Base-by-base conservation (phyloP, 2,329 filamentous ascomycete species). In the Ambrosiella xylebori region DNA sequence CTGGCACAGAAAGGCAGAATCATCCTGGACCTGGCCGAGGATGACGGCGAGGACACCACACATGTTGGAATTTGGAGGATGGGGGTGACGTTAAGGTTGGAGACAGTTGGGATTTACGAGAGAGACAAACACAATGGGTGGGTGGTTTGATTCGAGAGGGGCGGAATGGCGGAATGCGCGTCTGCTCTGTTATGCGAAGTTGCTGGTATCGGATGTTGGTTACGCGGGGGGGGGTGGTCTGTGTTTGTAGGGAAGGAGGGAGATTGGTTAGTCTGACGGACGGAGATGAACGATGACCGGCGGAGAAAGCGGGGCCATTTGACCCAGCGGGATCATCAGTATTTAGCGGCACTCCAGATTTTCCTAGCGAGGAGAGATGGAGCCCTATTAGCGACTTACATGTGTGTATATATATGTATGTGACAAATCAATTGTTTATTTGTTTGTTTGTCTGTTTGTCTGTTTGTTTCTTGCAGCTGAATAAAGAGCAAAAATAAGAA, bases 21-120 rank as follows among this genome's bases (percentile, higher is more conserved):
- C 71, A 54, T 71, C 65, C 60, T 62, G 74, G 61, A 74, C 70
- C 64, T 81, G 75, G 61, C 77, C 80, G 61, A 82, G 73, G 62
- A 83, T 79, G 56, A 82, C 69, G 62, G 73, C 80, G 59, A 82
- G 71, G 63, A 83, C 79, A 65, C 80, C 80, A 69, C 80, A 83
- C 80, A 83, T 83, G 47, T 62, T 73, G 67, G 17, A 51, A 19
- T 11, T 36, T 1, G 5, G 13, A n/a, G 2, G 47, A 36, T 51
- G 17, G 19, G 8, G 45, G 45, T 15, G 7, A 3, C 47, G 39
- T 11, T 6, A n/a, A n/a, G 39, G n/a, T 41, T 3, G 39, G 3
- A n/a, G n/a, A 7, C 11, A 12, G 11, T 11, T 9, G 11, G 2
- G 39, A 41, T 41, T n/a, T 11, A 41, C 6, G 11, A 41, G 39